phyloP scores from a whole-genome alignment of 768 basidiomycete species.

The Lactarius hatsudake region DNA sequence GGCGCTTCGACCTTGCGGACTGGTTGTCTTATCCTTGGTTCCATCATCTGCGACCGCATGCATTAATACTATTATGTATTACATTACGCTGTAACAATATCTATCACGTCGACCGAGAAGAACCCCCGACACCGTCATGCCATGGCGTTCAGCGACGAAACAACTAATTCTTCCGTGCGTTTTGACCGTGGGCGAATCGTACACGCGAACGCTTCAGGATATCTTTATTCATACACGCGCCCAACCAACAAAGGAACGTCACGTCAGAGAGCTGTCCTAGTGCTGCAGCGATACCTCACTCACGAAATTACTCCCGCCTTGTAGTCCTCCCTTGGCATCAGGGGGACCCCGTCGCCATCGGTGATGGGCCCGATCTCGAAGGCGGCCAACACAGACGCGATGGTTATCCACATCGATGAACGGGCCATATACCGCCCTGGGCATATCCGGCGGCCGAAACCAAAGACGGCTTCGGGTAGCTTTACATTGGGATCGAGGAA shows the following conservation, averaged over 20 bases:
- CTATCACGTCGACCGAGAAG: neutral
- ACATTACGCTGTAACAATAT: neutral
- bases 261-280: neutral
- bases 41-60: neutral
- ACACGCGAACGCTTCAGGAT: constrained; percentile 30
- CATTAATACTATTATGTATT: neutral
- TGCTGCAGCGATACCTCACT: neutral
- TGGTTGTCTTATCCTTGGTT: neutral
- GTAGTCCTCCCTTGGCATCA: constrained; percentile 14
- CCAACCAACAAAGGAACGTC: neutral
- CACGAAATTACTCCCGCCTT: constrained; percentile 19
- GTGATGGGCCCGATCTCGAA: constrained; percentile 16
- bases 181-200: constrained; percentile 28
- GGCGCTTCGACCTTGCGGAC: no score
- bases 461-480: constrained; percentile 13
- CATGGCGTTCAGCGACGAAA: constrained; percentile 2
- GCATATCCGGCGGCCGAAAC: constrained; percentile 24
- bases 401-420: constrained; percentile 21
- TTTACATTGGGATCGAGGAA: constrained; percentile 18
- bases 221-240: constrained; percentile 5
- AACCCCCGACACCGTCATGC: neutral
- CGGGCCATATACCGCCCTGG: constrained; percentile 24
- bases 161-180: constrained; percentile 22
- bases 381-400: constrained; percentile 16
- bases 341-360: neutral